Evolutionary conservation across 2,329 filamentous ascomycete species (phyloP), one percentile per base, ranked within the genome.

Genomic region (Myriangium duriaei): DNA sequence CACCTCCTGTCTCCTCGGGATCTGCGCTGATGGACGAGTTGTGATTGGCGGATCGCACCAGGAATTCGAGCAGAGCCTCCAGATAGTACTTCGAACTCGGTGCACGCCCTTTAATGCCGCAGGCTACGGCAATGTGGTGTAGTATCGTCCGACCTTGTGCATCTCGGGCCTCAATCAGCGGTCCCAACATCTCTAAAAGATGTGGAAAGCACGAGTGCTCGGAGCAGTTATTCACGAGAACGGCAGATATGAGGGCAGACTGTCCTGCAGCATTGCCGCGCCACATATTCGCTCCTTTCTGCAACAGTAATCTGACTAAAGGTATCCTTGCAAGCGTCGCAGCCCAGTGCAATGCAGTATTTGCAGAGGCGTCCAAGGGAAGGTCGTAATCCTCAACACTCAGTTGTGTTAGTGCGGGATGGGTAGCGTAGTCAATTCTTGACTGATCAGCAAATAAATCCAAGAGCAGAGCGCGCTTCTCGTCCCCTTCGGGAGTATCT

Each of bases 291-390:
- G 88, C 87, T 1, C 91, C 91, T 32, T 81, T 80, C 4, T 76
- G 70, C 39, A 96, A 82, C 9, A 98, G 69, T 0, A 87, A 72
- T 38, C 82, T 77, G 40, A 96, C 67, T 4, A 98, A 68, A 1
- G 82, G 74, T 55, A 93, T 79, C 11, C 88, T 80, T 2, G 86
- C 86, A 32, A 98, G 68, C 4, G 91, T 95, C 4, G 91, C 86
- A 2, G 91, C 91, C 91, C 91, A 98, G 54, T 96, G 88, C 29
- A 98, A 67, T 2, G 87, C 87, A 12, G 86, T 96, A 53, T 96
- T 85, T 24, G 79, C 79, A 42, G 85, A 85, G 16, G 79, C 72
- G 53, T 98, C 91, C 41, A 98, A 84, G 2, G 91, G 88, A 56
- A 91, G 80, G 52, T 98, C 91, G 14, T 96, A 72, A 48, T 98